Conservation (phyloP, 495 filamentous ascomycete genomes). For the Penicillium nucicola region DNA sequence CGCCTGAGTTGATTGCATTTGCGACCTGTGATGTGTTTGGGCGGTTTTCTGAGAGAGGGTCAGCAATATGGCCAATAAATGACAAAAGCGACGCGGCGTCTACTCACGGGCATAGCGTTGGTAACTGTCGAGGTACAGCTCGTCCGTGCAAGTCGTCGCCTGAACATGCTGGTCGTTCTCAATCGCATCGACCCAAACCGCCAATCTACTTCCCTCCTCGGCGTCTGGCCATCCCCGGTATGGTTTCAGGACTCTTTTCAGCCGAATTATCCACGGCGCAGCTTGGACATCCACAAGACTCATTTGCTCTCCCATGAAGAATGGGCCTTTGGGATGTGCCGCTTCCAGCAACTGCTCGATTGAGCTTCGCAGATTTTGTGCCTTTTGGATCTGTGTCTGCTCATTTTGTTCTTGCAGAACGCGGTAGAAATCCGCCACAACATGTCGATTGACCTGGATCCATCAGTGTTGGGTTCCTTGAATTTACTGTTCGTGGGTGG, state of each 20-base stretch:
- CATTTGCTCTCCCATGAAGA: slow-evolving; percentile 70
- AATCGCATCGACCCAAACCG: slow-evolving; percentile 76
- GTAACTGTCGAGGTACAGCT: slow-evolving; percentile 74
- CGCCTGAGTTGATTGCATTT: slow-evolving; percentile 56
- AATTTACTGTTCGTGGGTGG: background rate
- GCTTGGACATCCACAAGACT: slow-evolving; percentile 84
- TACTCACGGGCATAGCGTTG: slow-evolving; percentile 59
- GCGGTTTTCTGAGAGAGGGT: slow-evolving; percentile 49
- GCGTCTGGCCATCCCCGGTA: slow-evolving; percentile 79
- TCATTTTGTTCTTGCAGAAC: slow-evolving; percentile 70
- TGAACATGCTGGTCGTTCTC: slow-evolving; percentile 70
- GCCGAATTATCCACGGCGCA: slow-evolving; percentile 81
- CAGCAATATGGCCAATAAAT: slow-evolving; percentile 7
- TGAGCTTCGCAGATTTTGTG: slow-evolving; percentile 63
- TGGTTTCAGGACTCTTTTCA: slow-evolving; percentile 71
- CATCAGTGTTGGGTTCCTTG: slow-evolving; percentile 14
- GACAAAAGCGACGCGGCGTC: background rate
- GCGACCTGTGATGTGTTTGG: slow-evolving; percentile 57
- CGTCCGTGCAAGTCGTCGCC: slow-evolving; percentile 72
- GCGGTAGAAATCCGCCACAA: slow-evolving; percentile 79
- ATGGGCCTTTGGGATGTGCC: slow-evolving; percentile 69
- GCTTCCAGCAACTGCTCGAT: slow-evolving; percentile 72
- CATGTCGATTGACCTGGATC: slow-evolving; percentile 71
- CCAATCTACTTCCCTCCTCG: slow-evolving; percentile 66
- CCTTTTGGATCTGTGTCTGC: slow-evolving; percentile 58